phyloP scores from a whole-genome alignment of 805 yeast genomes.

The Metschnikowia santaceciliae region DNA sequence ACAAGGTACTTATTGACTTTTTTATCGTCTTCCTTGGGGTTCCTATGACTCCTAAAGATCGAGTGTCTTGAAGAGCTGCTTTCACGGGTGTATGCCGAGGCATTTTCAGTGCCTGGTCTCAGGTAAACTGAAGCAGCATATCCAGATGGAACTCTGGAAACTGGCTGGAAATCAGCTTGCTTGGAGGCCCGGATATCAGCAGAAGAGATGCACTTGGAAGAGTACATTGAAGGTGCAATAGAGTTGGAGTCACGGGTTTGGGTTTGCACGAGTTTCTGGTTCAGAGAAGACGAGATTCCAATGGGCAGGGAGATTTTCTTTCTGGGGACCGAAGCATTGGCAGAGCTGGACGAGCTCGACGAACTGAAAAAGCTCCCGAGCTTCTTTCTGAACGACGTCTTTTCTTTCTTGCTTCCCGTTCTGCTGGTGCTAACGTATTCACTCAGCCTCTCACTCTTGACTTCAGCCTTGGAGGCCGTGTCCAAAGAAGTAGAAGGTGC shows the following conservation, averaged over 20 bases:
- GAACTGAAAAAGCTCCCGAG: constrained; percentile 11
- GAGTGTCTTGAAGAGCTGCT: not conserved
- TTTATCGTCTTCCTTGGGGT: constrained; percentile 7
- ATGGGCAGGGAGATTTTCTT: constrained; percentile 11
- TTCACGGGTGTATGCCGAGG: not conserved
- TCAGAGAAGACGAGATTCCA: constrained; percentile 1
- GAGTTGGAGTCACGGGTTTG: constrained; percentile 5
- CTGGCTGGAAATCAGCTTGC: not conserved
- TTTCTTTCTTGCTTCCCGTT: not conserved
- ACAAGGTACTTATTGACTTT: constrained; percentile 26
- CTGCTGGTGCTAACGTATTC: not conserved
- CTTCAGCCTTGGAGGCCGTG: not conserved
- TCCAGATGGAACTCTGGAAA: not conserved
- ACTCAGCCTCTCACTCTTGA: not conserved
- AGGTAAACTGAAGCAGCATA: constrained; percentile 12
- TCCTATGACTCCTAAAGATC: not conserved
- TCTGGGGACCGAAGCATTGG: not conserved
- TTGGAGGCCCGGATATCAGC: constrained; percentile 10
- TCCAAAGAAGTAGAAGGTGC: not conserved
- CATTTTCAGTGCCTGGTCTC: constrained; percentile 2
- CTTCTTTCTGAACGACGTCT: constrained; percentile 11
- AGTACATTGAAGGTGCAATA: constrained; percentile 3
- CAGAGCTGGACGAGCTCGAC: constrained; percentile 2
- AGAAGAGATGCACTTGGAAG: constrained; percentile 15
- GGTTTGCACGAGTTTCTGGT: not conserved